A percentile compares a stretch with the other conserved stretches of the same genome.
These are phyloP conservation scores for Cyberlindnera veronae DNA, from an alignment of 805 yeast genomes.

Conservation along the genomic window DNA sequence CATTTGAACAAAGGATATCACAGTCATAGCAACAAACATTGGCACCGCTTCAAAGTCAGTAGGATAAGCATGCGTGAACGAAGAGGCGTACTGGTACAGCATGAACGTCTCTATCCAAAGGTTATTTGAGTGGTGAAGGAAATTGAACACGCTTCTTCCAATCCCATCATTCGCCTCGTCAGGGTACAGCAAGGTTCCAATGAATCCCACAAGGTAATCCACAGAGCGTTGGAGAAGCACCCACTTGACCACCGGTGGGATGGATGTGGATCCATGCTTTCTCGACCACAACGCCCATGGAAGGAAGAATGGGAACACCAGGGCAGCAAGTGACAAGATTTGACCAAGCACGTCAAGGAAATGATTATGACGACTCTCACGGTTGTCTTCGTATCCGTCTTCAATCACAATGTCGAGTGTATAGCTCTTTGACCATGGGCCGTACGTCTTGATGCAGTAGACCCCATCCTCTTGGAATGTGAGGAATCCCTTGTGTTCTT, in stretches of 20 bases:
- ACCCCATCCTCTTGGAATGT: neutral
- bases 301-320: neutral
- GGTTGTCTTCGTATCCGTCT: neutral
- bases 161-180: no score
- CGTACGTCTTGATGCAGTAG: conserved; percentile 1
- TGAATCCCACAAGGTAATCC: neutral
- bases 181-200: no score
- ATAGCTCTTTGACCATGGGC: neutral
- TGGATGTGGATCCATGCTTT: neutral
- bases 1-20: no score
- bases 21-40: no score
- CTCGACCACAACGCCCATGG: neutral
- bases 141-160: neutral
- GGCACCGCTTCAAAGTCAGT: neutral
- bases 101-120: neutral
- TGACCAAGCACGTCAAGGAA: no score
- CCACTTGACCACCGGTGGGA: neutral
- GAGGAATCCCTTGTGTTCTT: neutral
- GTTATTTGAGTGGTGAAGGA: neutral
- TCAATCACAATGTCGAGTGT: neutral
- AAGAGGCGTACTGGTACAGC: neutral
- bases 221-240: neutral
- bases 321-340: no score
- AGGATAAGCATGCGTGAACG: neutral
- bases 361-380: no score